Base-by-base conservation (phyloP, 2,329 filamentous ascomycete genomes). In the Hypomyces perniciosus region DNA sequence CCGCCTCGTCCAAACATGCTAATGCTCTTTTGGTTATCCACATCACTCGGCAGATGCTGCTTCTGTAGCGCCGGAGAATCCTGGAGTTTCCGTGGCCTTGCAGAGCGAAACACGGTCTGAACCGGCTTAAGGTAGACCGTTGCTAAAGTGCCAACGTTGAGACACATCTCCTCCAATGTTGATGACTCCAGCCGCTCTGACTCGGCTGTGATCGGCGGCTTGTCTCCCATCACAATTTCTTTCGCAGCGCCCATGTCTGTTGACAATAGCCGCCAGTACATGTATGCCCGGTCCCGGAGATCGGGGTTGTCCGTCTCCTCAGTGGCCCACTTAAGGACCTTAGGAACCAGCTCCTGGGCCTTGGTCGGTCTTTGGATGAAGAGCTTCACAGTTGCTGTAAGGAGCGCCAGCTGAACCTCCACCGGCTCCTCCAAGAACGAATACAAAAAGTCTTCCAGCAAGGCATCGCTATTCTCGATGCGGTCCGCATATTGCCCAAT, bases 261-360 rank as follows among this genome's bases (percentile, higher is more conserved):
- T 1, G 90, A 96, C 2, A 99, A 78, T 10, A 99, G 79, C 4
- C 93, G 88, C 93, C 93, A 99, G 75, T 99, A 99, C 91, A 99
- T 97, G 74, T 96, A 99, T 0, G 93, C 93, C 61, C 93, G 79
- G 67, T 99, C 93, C 56, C 93, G 85, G 29, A 99, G 81, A 69
- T 99, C 93, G 0, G 93, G 93, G 68, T 99, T 96, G 65, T 99
- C 93, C n/a, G 92, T 97, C 68, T 97, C 93, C 68, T 97, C 93
- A 0, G 93, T 99, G 4, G 93, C 95, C 92, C 93, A 97, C 70
- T 97, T 97, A 46, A 99, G 76, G 2, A 97, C 92, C 62, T 90
- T 90, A 1, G 92, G 93, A 1, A 99, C 92, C 6, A 99, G 77
- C 47, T 95, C 85, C 62, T 96, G 91, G 28, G 90, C 93, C 65